These are phyloP conservation scores for Daldinia caldariorum DNA, from an alignment of 495 filamentous ascomycete genomes.

Conservation along the genomic window DNA sequence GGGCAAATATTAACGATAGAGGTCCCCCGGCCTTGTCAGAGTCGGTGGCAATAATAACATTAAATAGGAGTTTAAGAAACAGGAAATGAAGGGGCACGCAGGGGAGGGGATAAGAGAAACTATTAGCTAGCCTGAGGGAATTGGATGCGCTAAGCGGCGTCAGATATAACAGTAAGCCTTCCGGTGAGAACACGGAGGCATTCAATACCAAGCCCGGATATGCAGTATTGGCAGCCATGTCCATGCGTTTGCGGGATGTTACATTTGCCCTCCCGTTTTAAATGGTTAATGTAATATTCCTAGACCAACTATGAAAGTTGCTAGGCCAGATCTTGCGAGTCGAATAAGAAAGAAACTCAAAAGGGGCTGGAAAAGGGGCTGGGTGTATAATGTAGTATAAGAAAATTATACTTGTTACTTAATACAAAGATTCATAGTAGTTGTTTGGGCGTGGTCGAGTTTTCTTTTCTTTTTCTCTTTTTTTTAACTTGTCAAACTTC, in stretches of 20 bases:
- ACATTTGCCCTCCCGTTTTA: conserved; percentile 20
- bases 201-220: conserved; percentile 34
- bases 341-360: conserved; percentile 12
- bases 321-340: conserved; percentile 15
- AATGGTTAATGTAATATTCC: not conserved
- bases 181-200: conserved; percentile 26
- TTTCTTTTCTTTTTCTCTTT: not conserved
- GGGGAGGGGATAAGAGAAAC: conserved; percentile 16
- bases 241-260: conserved; percentile 22
- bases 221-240: conserved; percentile 23
- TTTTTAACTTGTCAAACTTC: not conserved
- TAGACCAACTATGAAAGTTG: not conserved
- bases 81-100: conserved; percentile 30
- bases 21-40: conserved; percentile 22
- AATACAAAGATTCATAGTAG: not conserved
- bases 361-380: not conserved
- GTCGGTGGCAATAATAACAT: conserved; percentile 7
- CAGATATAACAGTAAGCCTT: conserved; percentile 42
- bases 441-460: not conserved
- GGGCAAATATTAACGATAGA: conserved; percentile 12
- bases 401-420: not conserved
- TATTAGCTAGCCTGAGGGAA: conserved; percentile 32
- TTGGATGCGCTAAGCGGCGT: conserved; percentile 35
- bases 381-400: not conserved
- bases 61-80: not conserved